Conservation (phyloP, 306 rosid species). For the Sicyos edulis region DNA sequence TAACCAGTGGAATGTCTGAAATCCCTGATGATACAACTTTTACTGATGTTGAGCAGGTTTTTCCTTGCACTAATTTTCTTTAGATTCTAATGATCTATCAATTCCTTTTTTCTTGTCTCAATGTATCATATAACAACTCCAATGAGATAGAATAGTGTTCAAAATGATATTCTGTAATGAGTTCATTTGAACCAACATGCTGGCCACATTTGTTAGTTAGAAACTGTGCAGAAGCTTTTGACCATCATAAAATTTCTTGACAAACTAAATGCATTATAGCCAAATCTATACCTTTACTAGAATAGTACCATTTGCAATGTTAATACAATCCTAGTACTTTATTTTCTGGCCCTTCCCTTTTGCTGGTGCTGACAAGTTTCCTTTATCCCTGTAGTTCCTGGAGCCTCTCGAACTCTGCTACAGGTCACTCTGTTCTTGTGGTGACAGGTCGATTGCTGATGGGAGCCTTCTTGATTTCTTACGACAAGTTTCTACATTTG, state of each 20-base stretch:
- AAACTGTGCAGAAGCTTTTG: not conserved
- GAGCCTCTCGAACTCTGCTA: conserved; percentile 95
- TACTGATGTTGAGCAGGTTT: conserved; percentile 94
- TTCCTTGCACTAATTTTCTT: not conserved
- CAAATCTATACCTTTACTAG: not conserved
- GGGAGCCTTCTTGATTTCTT: conserved; percentile 99
- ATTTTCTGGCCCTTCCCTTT: conserved; percentile 23
- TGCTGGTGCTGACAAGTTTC: conserved; percentile 18
- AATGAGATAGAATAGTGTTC: not conserved
- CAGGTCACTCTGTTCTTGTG: conserved; percentile 81
- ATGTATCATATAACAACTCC: not conserved
- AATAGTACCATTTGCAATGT: not conserved
- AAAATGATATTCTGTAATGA: not conserved
- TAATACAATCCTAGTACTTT: not conserved
- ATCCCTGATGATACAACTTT: conserved; percentile 71
- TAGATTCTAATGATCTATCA: not conserved
- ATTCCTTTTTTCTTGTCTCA: not conserved
- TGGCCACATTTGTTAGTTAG: not conserved
- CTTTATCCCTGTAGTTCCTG: conserved; percentile 51
- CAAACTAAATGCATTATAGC: not conserved
- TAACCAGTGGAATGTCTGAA: conserved; percentile 70
- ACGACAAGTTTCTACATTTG: conserved; percentile 93
- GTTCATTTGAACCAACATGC: not conserved
- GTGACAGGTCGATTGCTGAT: conserved; percentile 81
- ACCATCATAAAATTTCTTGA: not conserved